Evolutionary conservation across 768 basidiomycete species (phyloP), one percentile per base, ranked within the genome.

Genomic region (Tricholomella constricta): DNA sequence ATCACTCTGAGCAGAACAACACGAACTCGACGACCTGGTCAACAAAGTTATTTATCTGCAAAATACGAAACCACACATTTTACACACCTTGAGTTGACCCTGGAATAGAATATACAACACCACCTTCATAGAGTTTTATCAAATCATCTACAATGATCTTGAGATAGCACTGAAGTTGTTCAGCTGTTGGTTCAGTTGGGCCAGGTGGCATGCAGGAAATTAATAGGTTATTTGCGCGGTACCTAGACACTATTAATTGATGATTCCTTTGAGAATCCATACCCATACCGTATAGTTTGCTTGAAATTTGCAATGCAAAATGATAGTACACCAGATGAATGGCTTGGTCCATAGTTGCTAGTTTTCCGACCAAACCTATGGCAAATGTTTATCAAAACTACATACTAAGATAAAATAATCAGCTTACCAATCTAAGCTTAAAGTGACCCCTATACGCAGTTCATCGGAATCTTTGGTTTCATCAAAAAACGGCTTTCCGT

Each of bases 141-240:
- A 71, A 59, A 41, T 70, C 69, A 56, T 71, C 64, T 2, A 69
- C 65, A 22, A 66, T 45, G 7, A 66, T 43, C 34, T 49, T 56
- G 1, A 69, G 20, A 23, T 61, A 62, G 15, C 63, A 27, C 45
- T 69, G 69, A 2, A 69, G 55, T 37, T 69, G 60, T 10, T 62
- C 55, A 6, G 55, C 55, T 2, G 55, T 63, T 2, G 65, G 69
- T 37, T 71, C 69, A 2, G 41, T 60, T 15, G 36, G 36, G 4
- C 69, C 67, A 6, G 68, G 66, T 5, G 58, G 60, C 53, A 67
- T 60, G 12, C 41, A 35, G 2, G 55, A 8, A 2, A 67, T 38
- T 10, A 66, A 38, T 1, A 68, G 47, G 37, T 69, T 67, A 10
- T 52, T 48, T 7, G 63, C 45, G 2, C 55, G 61, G 44, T 65